Conservation (phyloP, 2,329 filamentous ascomycete species). For the Exophiala viscosa region DNA sequence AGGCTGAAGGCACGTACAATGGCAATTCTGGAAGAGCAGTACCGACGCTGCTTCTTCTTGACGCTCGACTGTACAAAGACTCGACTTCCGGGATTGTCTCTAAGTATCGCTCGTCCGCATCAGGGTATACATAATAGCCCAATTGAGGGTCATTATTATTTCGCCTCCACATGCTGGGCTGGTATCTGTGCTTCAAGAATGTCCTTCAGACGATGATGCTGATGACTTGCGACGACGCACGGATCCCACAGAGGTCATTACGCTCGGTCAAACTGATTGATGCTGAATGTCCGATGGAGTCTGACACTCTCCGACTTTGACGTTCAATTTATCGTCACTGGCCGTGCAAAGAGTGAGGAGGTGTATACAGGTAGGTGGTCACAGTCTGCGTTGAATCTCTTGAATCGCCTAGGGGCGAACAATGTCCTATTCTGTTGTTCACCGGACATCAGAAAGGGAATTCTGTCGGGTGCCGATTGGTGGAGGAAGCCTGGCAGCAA, state of each 20-base stretch:
- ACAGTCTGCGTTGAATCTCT: neutral
- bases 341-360: too few species aligned
- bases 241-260: neutral
- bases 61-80: constrained; percentile 31
- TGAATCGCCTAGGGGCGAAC: constrained; percentile 3
- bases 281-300: too few species aligned
- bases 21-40: constrained; percentile 37
- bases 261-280: neutral
- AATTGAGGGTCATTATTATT: constrained; percentile 20
- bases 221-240: constrained; percentile 3
- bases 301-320: too few species aligned
- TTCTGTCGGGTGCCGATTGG: constrained; percentile 15
- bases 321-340: too few species aligned
- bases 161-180: constrained; percentile 20
- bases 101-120: constrained; percentile 42
- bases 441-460: constrained; percentile 18
- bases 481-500: constrained; percentile 13
- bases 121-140: constrained; percentile 21
- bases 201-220: neutral
- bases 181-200: constrained; percentile 3
- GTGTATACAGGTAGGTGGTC: neutral
- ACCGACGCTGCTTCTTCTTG: constrained; percentile 25
- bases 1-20: constrained; percentile 34
- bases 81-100: constrained; percentile 37
- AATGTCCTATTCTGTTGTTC: constrained; percentile 10